Evolutionary conservation across 129 eudicot species (phyloP).

Genomic region (Dittrichia graveolens): DNA sequence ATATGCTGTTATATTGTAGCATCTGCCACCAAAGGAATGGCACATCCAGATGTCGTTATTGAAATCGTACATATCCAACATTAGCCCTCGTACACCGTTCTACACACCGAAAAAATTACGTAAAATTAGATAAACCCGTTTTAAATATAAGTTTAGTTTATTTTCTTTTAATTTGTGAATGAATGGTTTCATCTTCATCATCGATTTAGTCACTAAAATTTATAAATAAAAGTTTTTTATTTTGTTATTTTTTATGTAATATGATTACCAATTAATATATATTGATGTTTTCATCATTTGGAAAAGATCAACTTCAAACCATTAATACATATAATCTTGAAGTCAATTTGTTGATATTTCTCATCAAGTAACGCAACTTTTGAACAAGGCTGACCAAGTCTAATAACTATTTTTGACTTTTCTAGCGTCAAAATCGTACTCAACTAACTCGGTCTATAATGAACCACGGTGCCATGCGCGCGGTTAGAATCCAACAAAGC

Average conservation of each 20-base stretch:
- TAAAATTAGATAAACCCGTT: not conserved
- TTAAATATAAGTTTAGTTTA: no score
- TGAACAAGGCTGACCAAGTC: conserved; percentile 1
- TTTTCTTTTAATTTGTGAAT: no score
- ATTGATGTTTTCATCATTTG: not conserved
- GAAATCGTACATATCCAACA: conserved; percentile 98
- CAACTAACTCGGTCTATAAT: not conserved
- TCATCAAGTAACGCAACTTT: not conserved
- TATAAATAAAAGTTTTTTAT: no score
- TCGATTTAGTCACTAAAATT: no score
- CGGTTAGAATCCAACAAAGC: not conserved
- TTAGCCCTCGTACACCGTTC: conserved; percentile 98
- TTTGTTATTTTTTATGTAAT: no score
- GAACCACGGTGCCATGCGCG: not conserved
- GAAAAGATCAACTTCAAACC: not conserved
- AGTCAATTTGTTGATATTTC: not conserved
- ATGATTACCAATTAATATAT: no score
- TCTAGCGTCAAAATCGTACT: not conserved
- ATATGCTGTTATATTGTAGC: conserved; percentile 78
- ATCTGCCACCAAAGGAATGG: conserved; percentile 78
- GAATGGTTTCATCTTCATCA: no score
- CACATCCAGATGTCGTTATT: conserved; percentile 87
- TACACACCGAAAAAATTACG: conserved; percentile 29
- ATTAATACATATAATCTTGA: not conserved
- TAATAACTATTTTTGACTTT: conserved; percentile 19